Base-by-base conservation (phyloP, 305 asterid genomes). In the Rubia tinctorum region DNA sequence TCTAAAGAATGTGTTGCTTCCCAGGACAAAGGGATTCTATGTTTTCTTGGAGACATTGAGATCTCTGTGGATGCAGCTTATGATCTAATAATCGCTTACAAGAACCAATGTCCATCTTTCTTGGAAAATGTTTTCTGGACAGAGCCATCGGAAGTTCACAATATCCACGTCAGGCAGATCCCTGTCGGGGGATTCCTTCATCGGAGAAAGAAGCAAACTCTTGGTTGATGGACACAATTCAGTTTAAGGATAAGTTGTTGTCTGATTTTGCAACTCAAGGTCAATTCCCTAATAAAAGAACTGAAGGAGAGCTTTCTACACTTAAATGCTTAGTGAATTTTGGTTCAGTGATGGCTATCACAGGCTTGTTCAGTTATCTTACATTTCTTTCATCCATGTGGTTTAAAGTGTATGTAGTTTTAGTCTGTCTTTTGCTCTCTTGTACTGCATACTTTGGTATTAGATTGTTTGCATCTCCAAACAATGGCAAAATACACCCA, bases 21-120 rank as follows among this genome's bases (percentile, higher is more conserved):
- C 97, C 2, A 89, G 89, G 83, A 88, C 85, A 9, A 93, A 90
- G 81, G 97, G 98, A 4, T 90, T 91, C 80, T 84, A 82, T 69
- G 80, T 92, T 58, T 90, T 96, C 78, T 79, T 93, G 84, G 89
- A 91, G 69, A 84, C 72, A 70, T 77, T 91, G 79, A 84, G 82
- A 78, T 88, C 83, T 88, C 97, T 12, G 68, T 93, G 80, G 97
- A 93, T 81, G 97, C 98, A 93, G 97, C 91, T 79, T 93, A 91
- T 75, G 97, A 94, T 79, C 79, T 94, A 69, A 91, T 97, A 55
- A 94, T 94, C 61, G 93, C 93, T 42, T 94, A 94, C 85, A 82
- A 84, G 72, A 81, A 85, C 65, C 80, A 82, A 27, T 91, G 93
- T 72, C 98, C 97, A 0, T 73, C 97, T 51, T 90, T 94, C 86